Base-by-base conservation (phyloP, 2,329 filamentous ascomycete species). In the Fusarium dimerum region DNA sequence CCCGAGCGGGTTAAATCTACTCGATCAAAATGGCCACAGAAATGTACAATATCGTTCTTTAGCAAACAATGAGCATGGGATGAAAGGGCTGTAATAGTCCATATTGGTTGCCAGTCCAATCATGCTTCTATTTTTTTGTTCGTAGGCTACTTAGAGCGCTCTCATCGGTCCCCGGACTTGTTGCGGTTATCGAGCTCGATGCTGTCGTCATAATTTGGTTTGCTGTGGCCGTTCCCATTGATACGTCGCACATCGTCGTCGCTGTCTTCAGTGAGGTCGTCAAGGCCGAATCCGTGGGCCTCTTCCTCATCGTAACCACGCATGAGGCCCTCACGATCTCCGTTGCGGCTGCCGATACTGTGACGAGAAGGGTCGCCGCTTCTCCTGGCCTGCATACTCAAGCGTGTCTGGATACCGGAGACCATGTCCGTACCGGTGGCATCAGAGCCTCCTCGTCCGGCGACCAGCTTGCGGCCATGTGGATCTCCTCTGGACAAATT, bases 401-500 rank as follows among this genome's bases (percentile, higher is more conserved):
- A 84, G 54, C 95, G 86, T 16, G 94, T 97, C 66, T 94, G 90
- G 61, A 96, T 83, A 59, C 89, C 90, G 29, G 92, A 91, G 50
- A 99, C 84, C 70, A 89, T 90, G 69, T 99, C 94, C 13, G 92
- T 97, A 12, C 93, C 94, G 5, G 92, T 89, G 45, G 88, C 89
- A 68, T 96, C 90, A 46, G 86, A 82, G 53, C 83, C 81, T 61
- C 80, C 69, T 43, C 76, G 85, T 48, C 83, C 82, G 48, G 83
- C 81, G 36, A 89, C 77, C 59, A 87, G 71, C 52, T 81, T 83
- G 52, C 80, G 84, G 47, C 92, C 92, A 66, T 96, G 86, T 1
- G 94, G 92, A 67, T 99, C 94, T 60, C 87, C 83, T 66, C 94
- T 87, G 1, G 93, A 97, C n/a, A 99, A 85, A 68, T 97, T 97